A percentile compares a stretch with the other conserved stretches of the same genome.
Evolutionary conservation across 306 rosid genomes (phyloP).

Genomic region (Quercus robur): DNA sequence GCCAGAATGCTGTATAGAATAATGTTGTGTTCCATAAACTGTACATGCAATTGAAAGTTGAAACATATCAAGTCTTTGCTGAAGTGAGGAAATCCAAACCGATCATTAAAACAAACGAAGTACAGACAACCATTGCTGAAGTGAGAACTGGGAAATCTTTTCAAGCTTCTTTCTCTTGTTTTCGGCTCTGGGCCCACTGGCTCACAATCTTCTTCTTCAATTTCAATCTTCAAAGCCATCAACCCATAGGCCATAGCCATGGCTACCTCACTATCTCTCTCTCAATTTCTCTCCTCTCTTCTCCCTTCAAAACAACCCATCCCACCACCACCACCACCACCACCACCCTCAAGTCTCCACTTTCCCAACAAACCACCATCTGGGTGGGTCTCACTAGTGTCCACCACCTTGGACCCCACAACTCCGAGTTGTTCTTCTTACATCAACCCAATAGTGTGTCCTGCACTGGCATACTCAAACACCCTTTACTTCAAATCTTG

Average conservation of each 20-base stretch:
- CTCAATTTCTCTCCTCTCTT: constrained; percentile 56
- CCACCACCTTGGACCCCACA: constrained; percentile 4
- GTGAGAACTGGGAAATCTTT: too few relatives aligned
- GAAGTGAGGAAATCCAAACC: too few relatives aligned
- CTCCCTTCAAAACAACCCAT: constrained; percentile 44
- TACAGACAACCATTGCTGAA: too few relatives aligned
- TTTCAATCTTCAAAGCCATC: background rate
- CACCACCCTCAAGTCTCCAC: constrained; percentile 24
- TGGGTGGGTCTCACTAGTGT: constrained; percentile 12
- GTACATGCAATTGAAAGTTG: too few relatives aligned
- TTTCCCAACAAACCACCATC: constrained; percentile 23
- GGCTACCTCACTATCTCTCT: constrained; percentile 52
- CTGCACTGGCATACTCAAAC: constrained; percentile 48
- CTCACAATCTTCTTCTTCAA: background rate
- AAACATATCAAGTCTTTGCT: too few relatives aligned
- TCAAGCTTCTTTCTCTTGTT: background rate
- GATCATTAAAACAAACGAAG: too few relatives aligned
- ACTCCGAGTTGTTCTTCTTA: constrained; percentile 9
- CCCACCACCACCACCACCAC: constrained; percentile 24
- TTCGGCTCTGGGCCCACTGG: background rate
- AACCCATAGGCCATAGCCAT: constrained; percentile 18
- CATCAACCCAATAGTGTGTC: constrained; percentile 41
- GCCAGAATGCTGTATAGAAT: too few relatives aligned
- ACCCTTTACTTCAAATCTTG: constrained; percentile 44
- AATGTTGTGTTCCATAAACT: too few relatives aligned